Percentiles rank a stretch among this genome's conserved stretches.
These are phyloP conservation scores for Amauroascus verrucosus DNA, from an alignment of 2,329 filamentous ascomycete species.

Conservation along the genomic window DNA sequence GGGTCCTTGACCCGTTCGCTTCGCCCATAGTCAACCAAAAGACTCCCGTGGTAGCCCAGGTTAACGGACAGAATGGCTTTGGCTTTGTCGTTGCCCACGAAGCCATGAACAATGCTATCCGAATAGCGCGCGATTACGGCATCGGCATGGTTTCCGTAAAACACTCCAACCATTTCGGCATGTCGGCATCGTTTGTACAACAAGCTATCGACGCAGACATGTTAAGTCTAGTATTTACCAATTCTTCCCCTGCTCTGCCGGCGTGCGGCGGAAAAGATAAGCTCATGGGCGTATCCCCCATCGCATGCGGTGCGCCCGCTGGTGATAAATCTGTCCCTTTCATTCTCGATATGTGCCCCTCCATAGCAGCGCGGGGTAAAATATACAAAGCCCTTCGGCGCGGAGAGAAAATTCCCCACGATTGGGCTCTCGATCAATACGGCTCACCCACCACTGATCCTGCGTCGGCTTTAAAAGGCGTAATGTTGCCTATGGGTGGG, in stretches of 20 bases:
- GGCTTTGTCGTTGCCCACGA: slow-evolving; percentile 60
- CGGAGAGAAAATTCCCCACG: slow-evolving; percentile 34
- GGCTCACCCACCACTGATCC: slow-evolving; percentile 64
- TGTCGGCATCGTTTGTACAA: slow-evolving; percentile 71
- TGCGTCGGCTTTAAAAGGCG: slow-evolving; percentile 57
- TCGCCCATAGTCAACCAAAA: slow-evolving; percentile 49
- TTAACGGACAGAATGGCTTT: slow-evolving; percentile 61
- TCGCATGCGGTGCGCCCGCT: slow-evolving; percentile 64
- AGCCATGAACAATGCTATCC: slow-evolving; percentile 58
- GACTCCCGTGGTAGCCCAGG: slow-evolving; percentile 61
- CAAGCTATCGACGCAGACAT: slow-evolving; percentile 62
- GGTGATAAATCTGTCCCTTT: slow-evolving; percentile 49
- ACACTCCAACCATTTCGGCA: slow-evolving; percentile 73
- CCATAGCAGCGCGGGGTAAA: slow-evolving; percentile 37
- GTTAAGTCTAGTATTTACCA: slow-evolving; percentile 62
- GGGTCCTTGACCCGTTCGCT: slow-evolving; percentile 54
- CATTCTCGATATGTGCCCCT: slow-evolving; percentile 40
- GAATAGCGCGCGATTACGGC: slow-evolving; percentile 53
- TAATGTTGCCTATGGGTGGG: slow-evolving; percentile 79
- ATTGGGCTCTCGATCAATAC: slow-evolving; percentile 66
- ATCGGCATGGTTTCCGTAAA: slow-evolving; percentile 68
- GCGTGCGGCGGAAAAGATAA: slow-evolving; percentile 59
- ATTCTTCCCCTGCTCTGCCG: slow-evolving; percentile 61
- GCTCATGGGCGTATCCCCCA: slow-evolving; percentile 62
- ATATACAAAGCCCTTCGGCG: slow-evolving; percentile 37